Conservation (phyloP, 306 rosid species). For the Senna siamea region DNA sequence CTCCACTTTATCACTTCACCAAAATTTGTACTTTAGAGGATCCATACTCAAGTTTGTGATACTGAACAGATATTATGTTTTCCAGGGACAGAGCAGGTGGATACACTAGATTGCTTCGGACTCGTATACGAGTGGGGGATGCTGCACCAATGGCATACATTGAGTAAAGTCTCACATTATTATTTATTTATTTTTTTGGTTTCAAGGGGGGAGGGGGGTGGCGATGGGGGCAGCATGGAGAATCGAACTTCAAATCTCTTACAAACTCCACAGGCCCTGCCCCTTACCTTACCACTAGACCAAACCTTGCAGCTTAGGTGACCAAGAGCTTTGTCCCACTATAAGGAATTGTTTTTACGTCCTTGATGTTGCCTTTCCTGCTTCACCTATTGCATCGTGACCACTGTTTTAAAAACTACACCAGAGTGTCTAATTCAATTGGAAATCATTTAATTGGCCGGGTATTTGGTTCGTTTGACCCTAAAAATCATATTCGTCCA, state of each 20-base stretch:
- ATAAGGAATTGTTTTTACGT: conserved; percentile 1
- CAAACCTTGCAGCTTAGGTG: background rate
- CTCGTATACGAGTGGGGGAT: conserved; percentile 93
- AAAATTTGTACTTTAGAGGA: no score
- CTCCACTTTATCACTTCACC: no score
- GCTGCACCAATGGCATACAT: conserved; percentile 99
- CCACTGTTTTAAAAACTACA: no score
- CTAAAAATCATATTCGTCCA: no score
- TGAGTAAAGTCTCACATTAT: conserved; percentile 61
- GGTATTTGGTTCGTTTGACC: no score
- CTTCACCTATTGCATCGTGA: background rate
- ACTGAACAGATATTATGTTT: conserved; percentile 35
- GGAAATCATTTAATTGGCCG: no score
- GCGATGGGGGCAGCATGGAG: background rate
- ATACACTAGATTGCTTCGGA: conserved; percentile 88
- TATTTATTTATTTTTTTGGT: background rate
- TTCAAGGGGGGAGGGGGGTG: background rate
- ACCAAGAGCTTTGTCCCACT: background rate
- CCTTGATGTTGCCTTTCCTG: conserved; percentile 15
- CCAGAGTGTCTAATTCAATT: no score
- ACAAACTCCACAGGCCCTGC: background rate
- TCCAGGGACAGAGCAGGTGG: conserved; percentile 93
- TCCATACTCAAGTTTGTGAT: conserved; percentile 20
- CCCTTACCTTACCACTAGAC: background rate
- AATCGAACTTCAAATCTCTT: background rate